phyloP scores from a whole-genome alignment of 306 rosid genomes.

The Nissolia schottii region DNA sequence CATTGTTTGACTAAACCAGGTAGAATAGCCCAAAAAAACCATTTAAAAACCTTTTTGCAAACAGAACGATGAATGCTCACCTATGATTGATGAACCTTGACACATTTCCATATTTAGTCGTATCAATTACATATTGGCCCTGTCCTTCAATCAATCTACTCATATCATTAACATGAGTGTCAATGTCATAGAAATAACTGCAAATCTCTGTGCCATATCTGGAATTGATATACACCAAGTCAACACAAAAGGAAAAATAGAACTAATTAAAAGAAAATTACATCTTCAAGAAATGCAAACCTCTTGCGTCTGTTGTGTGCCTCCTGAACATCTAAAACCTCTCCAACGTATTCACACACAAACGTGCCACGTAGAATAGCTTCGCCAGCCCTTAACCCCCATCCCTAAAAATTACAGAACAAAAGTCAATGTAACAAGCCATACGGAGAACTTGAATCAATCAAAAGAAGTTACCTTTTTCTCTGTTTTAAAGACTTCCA shows the following conservation, averaged over 20 bases:
- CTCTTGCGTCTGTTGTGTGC: conserved; percentile 64
- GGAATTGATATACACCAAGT: conserved; percentile 27
- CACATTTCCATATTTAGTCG: conserved; percentile 78
- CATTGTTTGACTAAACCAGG: background rate
- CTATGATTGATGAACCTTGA: conserved; percentile 96
- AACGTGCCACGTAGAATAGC: conserved; percentile 85
- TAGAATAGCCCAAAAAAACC: background rate
- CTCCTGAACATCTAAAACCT: conserved; percentile 70
- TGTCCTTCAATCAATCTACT: conserved; percentile 79
- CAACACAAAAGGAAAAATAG: conserved; percentile 15
- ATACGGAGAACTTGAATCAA: conserved; percentile 6
- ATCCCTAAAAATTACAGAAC: conserved; percentile 53
- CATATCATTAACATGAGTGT: conserved; percentile 79
- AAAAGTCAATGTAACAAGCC: conserved; percentile 32
- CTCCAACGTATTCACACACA: conserved; percentile 91
- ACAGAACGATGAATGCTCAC: conserved; percentile 31
- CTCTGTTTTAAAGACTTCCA: conserved; percentile 85
- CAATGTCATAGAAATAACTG: conserved; percentile 56
- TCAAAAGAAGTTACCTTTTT: conserved; percentile 49
- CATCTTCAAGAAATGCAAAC: conserved; percentile 38
- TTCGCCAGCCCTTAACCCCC: conserved; percentile 94
- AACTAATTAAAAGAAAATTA: conserved; percentile 8
- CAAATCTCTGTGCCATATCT: conserved; percentile 56
- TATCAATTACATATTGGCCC: conserved; percentile 57
- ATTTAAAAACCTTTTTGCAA: background rate